Conservation (phyloP, 2,329 filamentous ascomycete species). For the Zymoseptoria crescenta region DNA sequence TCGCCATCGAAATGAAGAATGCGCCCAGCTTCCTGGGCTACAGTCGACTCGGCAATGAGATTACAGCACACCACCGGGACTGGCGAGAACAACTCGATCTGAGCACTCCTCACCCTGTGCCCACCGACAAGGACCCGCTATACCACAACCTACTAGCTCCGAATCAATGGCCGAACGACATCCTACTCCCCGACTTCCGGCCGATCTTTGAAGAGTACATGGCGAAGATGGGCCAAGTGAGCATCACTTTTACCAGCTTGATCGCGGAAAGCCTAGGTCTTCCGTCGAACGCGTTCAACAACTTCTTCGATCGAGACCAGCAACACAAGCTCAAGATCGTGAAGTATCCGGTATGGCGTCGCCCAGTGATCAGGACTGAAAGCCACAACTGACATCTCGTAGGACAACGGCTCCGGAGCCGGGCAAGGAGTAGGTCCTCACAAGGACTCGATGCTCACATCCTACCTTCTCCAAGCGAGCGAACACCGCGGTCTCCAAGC, state of each 20-base stretch:
- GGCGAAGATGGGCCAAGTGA: constrained; percentile 62
- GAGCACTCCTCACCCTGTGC: constrained; percentile 66
- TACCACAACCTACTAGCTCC: constrained; percentile 71
- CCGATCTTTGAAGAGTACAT: constrained; percentile 68
- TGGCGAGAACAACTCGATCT: constrained; percentile 83
- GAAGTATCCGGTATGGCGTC: constrained; percentile 69
- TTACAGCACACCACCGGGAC: constrained; percentile 66
- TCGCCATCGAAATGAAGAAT: constrained; percentile 46
- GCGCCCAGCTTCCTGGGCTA: constrained; percentile 39
- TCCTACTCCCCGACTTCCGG: constrained; percentile 59
- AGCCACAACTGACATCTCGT: too few species aligned
- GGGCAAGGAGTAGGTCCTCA: constrained; percentile 58
- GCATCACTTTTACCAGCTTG: constrained; percentile 65
- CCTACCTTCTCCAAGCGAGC: constrained; percentile 72
- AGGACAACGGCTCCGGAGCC: constrained; percentile 47
- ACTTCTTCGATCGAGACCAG: constrained; percentile 63
- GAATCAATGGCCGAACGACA: constrained; percentile 66
- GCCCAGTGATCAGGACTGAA: too few species aligned
- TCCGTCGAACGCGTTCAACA: constrained; percentile 60
- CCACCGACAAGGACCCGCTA: constrained; percentile 53
- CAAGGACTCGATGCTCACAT: constrained; percentile 68
- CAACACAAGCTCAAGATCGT: constrained; percentile 89
- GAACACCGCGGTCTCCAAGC: constrained; percentile 72
- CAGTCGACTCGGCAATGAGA: constrained; percentile 43
- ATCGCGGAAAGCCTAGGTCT: constrained; percentile 79